These are phyloP conservation scores for Leishmania tarentolae DNA, from an alignment of 208 protist species.

Conservation along the genomic window DNA sequence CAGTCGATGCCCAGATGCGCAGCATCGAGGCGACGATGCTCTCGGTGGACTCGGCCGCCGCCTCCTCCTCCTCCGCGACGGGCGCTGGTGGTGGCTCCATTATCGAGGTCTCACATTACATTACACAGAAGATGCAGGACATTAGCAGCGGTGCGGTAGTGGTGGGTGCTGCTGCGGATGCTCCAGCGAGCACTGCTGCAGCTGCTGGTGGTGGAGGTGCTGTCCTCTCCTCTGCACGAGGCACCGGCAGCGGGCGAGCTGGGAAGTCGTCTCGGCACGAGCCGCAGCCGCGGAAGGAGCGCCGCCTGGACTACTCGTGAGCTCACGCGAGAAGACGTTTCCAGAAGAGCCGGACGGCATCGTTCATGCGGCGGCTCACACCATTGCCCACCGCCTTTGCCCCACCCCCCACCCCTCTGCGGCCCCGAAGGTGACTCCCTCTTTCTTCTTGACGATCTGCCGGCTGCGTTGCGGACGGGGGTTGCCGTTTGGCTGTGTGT, in stretches of 20 bases:
- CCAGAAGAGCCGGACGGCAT: not conserved
- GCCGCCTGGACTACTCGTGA: slow-evolving; percentile 35
- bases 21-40: slow-evolving; percentile 54
- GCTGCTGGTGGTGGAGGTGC: not conserved
- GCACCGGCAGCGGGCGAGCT: not conserved
- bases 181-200: not conserved
- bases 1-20: slow-evolving; percentile 70
- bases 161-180: not conserved
- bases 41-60: slow-evolving; percentile 17
- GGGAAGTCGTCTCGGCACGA: not conserved
- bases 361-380: not conserved
- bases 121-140: slow-evolving; percentile 34
- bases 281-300: slow-evolving; percentile 18
- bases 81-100: slow-evolving; percentile 32
- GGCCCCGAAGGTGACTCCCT: not conserved
- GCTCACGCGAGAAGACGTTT: not conserved
- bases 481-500: not conserved
- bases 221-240: not conserved
- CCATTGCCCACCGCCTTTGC: slow-evolving; percentile 5
- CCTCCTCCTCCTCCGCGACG: not conserved
- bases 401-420: not conserved
- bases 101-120: slow-evolving; percentile 32
- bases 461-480: not conserved
- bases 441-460: not conserved
- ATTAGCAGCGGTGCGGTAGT: slow-evolving; percentile 18